phyloP scores from a whole-genome alignment of 208 protist species.

The Kentomonas sorsogonicus region DNA sequence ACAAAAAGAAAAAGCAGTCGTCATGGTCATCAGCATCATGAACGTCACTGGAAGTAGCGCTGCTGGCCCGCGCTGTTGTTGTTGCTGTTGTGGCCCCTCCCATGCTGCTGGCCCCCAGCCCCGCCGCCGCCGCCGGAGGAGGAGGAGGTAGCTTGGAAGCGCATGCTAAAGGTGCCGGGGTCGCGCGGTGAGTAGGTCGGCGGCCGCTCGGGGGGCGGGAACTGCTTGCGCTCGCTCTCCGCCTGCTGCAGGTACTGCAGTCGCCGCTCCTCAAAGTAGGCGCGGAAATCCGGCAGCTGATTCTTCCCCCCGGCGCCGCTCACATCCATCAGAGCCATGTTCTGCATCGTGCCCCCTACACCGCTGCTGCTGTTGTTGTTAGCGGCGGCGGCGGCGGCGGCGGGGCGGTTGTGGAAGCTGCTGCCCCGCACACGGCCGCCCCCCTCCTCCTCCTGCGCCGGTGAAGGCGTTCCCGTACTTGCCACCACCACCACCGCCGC shows the following conservation, averaged over 20 bases:
- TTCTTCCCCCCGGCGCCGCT: neutral
- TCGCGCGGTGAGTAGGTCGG: conserved; percentile 31
- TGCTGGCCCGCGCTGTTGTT: neutral
- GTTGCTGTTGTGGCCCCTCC: neutral
- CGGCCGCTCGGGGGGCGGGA: conserved; percentile 26
- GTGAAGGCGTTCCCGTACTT: neutral
- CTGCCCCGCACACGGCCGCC: neutral
- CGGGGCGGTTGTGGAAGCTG: no score
- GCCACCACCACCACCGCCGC: no score
- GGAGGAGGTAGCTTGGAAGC: conserved; percentile 48
- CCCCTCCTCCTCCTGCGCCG: neutral
- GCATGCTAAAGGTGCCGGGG: conserved; percentile 56
- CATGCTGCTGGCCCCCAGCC: conserved; percentile 90
- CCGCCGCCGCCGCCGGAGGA: conserved; percentile 97
- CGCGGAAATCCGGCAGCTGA: conserved; percentile 45
- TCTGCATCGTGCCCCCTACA: neutral
- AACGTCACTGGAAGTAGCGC: no score
- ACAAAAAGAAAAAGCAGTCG: neutral
- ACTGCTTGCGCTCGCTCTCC: conserved; percentile 39
- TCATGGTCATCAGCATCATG: neutral
- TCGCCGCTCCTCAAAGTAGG: conserved; percentile 65
- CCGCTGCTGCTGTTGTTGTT: neutral
- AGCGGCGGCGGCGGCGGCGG: no score
- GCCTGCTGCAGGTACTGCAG: conserved; percentile 43
- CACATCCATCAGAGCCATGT: no score